Base-by-base conservation (phyloP, 805 yeast genomes). In the Sugiyamaella smithiae region DNA sequence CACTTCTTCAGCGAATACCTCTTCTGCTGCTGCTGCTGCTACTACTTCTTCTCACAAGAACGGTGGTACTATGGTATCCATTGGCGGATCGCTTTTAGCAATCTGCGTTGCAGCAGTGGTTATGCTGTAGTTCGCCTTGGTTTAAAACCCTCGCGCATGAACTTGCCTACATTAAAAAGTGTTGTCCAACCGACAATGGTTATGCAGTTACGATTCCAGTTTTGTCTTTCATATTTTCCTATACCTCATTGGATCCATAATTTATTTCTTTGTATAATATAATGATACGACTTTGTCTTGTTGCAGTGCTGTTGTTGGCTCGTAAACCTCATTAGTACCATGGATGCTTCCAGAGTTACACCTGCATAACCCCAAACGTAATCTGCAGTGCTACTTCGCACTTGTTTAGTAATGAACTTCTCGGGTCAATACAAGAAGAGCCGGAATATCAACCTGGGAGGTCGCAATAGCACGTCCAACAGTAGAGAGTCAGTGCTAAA, bases 361-460 rank as follows among this genome's bases (percentile, higher is more conserved):
- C n/a, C n/a, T n/a, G n/a, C n/a, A n/a, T n/a, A n/a, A n/a, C n/a
- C n/a, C n/a, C n/a, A n/a, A n/a, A n/a, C n/a, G n/a, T n/a, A n/a
- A n/a, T n/a, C n/a, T n/a, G n/a, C n/a, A n/a, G n/a, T n/a, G n/a
- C n/a, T n/a, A n/a, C n/a, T 26, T 7, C 29, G 11, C 29, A 8
- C 11, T 11, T 8, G 29, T 5, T 45, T 37, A 31, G 38, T 41
- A 40, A 62, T 58, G 49, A 81, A 82, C 68, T 87, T 86, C 68
- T 76, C 81, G 8, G 95, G 95, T 4, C 82, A 79, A 56, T 71
- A 80, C 16, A 70, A 72, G 45, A 75, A 80, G 53, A 70, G 80
- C 46, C 70, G 85, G 31, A 77, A 76, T 46, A 78, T 85, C 53
- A 85, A 91, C 70, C 73, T 80, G 57, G 76, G 91, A 60, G 69